phyloP scores from a whole-genome alignment of 768 basidiomycete genomes.

The Trichaptum fuscoviolaceum region DNA sequence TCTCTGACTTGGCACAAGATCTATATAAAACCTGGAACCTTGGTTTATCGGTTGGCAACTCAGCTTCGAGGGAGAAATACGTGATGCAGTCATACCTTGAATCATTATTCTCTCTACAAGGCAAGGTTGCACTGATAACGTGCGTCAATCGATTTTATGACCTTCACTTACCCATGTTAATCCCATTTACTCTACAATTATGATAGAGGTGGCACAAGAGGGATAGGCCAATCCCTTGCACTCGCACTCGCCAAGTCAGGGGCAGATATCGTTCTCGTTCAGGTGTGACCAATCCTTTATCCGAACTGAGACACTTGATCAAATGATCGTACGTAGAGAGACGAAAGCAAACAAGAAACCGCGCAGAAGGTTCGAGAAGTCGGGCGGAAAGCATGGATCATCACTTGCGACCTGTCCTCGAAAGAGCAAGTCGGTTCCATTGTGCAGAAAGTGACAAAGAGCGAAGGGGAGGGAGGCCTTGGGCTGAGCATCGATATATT shows the following conservation, averaged over 20 bases:
- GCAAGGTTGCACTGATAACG: constrained; percentile 4
- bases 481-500: constrained; percentile 43
- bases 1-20: neutral
- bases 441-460: constrained; percentile 34
- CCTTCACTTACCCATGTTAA: neutral
- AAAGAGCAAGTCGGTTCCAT: constrained; percentile 20
- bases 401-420: constrained; percentile 36
- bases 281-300: constrained; percentile 27
- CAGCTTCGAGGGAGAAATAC: neutral
- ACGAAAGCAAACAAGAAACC: constrained; percentile 14
- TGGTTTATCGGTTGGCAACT: neutral
- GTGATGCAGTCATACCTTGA: constrained; percentile 3
- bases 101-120: constrained; percentile 4
- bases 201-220: neutral
- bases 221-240: constrained; percentile 34
- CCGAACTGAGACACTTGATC: constrained; percentile 19
- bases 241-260: constrained; percentile 46
- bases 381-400: constrained; percentile 19
- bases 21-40: neutral
- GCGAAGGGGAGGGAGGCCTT: constrained; percentile 28
- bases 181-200: neutral
- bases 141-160: neutral
- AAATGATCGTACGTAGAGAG: constrained; percentile 19
- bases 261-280: constrained; percentile 41
- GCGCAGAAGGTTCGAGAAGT: constrained; percentile 11